These are phyloP conservation scores for Chlamydomonas incerta DNA, from an alignment of 139 green algal species.

Conservation along the genomic window DNA sequence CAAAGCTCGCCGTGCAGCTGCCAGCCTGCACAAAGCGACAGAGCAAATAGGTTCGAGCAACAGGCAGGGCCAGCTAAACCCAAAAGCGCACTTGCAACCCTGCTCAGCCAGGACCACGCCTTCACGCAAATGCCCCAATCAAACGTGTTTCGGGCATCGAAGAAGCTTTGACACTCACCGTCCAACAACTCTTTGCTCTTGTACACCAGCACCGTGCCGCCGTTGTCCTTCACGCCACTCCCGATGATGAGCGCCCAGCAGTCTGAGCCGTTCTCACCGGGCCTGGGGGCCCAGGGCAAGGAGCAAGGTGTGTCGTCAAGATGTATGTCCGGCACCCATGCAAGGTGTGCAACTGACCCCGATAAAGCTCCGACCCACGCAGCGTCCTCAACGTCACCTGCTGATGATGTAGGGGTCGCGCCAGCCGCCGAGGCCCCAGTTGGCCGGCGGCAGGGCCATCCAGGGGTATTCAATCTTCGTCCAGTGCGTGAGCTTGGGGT, in stretches of 20 bases:
- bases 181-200: slow-evolving; percentile 31
- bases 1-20: slow-evolving; percentile 51
- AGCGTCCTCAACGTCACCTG: no score
- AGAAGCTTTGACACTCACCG: neutral
- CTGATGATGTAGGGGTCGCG: slow-evolving; percentile 79
- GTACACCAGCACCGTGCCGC: slow-evolving; percentile 60
- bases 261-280: slow-evolving; percentile 31
- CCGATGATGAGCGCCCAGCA: slow-evolving; percentile 84
- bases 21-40: slow-evolving; percentile 13
- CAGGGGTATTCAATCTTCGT: slow-evolving; percentile 76
- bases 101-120: no score
- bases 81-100: no score
- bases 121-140: no score
- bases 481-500: slow-evolving; percentile 72
- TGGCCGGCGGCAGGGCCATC: slow-evolving; percentile 73
- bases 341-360: no score
- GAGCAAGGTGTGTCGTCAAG: no score
- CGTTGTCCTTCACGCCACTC: slow-evolving; percentile 73
- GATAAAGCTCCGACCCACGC: no score
- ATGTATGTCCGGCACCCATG: no score
- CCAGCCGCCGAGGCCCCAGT: slow-evolving; percentile 81
- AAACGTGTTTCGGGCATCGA: no score
- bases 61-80: no score
- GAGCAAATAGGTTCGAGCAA: no score
- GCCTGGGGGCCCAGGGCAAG: no score